Evolutionary conservation across 805 yeast species (phyloP), one percentile per base, ranked within the genome.

Genomic region (Suhomyces kilbournensis): DNA sequence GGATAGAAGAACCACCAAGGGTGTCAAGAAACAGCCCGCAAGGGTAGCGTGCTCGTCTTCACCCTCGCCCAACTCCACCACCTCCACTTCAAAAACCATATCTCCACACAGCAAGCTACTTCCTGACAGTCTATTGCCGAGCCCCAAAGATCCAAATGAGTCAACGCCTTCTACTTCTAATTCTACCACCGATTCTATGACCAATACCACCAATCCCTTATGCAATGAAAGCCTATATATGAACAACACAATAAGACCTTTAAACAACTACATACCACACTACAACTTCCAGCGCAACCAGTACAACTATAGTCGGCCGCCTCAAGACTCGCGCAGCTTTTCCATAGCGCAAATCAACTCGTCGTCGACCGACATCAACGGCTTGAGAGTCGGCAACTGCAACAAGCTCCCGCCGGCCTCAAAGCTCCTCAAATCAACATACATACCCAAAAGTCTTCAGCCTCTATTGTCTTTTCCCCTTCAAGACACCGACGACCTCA

Each of bases 1-100:
- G 14, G 68, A 65, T 43, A 46, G 60, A 43, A 43, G 69, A 46
- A 54, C 63, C 22, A 46, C 57, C 40, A 56, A 61, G 49, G 53
- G 58, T 7, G 40, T 48, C 47, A 52, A 46, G 45, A 42, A 46
- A 15, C 32, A 22, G 5, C 20, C n/a, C 23, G 25, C 23, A 23
- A 12, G 45, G 28, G 19, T 42, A 22, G 7, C 43, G 22, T 20
- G 30, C 28, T 42, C 45, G 28, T 14, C 45, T 14, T 23, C 45
- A 10, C 23, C 45, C 17, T 20, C 43, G 28, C 20, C 49, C 44
- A 35, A 19, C 44, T 22, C 49, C 44, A 38, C 48, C 48, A 17
- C 26, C 42, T 19, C 48, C 8, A 15, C 23, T 28, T 8, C 34
- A 23, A 22, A 43, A 25, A 12, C 35, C 17, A 32, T 32, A n/a